These are phyloP conservation scores for Cryptosporidium parvum DNA, from an alignment of 169 alveolate species.

Conservation along the genomic window DNA sequence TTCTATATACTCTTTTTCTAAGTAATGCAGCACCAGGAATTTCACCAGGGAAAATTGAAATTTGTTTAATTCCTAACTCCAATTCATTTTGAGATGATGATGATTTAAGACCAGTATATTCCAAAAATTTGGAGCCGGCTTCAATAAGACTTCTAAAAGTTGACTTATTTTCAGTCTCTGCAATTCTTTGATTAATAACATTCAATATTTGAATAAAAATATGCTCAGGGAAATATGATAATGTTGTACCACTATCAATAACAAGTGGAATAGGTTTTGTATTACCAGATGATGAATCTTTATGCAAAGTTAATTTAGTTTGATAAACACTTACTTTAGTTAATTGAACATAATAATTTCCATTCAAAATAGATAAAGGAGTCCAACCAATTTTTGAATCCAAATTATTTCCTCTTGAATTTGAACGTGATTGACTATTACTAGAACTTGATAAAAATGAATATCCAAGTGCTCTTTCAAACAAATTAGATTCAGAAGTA, in stretches of 20 bases:
- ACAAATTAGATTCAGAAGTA: neutral
- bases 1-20: slow-evolving; percentile 60
- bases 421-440: neutral
- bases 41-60: slow-evolving; percentile 71
- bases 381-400: slow-evolving; percentile 43
- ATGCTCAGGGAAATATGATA: slow-evolving; percentile 79
- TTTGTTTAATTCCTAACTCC: slow-evolving; percentile 22
- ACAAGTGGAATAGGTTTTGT: slow-evolving; percentile 35
- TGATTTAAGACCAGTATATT: slow-evolving; percentile 33
- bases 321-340: slow-evolving; percentile 22
- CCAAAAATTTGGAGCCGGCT: slow-evolving; percentile 57
- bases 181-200: slow-evolving; percentile 65
- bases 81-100: neutral
- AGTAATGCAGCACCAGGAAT: slow-evolving; percentile 69
- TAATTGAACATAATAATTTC: slow-evolving; percentile 58
- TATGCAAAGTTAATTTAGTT: slow-evolving; percentile 18
- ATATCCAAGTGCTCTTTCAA: slow-evolving; percentile 39
- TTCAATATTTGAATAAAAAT: slow-evolving; percentile 74
- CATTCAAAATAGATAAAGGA: slow-evolving; percentile 64
- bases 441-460: slow-evolving; percentile 11
- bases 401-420: neutral
- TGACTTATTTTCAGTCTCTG: slow-evolving; percentile 52
- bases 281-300: slow-evolving; percentile 38
- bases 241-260: slow-evolving; percentile 81
- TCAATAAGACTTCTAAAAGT: slow-evolving; percentile 54